Base-by-base conservation (phyloP, 768 basidiomycete genomes). In the Rhodosporidiobolus sp. region DNA sequence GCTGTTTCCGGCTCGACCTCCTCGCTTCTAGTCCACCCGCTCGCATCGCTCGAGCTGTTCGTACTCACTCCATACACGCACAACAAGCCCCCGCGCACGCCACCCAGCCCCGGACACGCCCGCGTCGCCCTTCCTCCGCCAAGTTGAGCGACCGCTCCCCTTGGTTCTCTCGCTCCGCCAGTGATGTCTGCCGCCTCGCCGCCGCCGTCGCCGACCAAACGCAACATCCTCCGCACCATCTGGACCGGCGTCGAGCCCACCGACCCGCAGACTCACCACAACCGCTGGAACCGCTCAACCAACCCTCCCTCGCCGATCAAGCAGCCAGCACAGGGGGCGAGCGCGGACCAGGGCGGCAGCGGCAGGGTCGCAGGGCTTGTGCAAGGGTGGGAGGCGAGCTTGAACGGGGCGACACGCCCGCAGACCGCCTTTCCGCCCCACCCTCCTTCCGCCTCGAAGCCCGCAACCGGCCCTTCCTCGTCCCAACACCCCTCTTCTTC, bases 151-250 rank as follows among this genome's bases (percentile, higher is more conserved):
- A 43, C 38, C 7, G 8, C 38, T 7, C 7, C 38, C 8, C 7
- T 43, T 14, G 38, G 8, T 43, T 43, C 38, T 7, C 14, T 14
- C 38, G 14, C 38, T 14, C 14, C 38, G 38, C 14, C 38, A 7
- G 14, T 7, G 8, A 43, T 43, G 38, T 43, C 38, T 43, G 30
- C 67, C 2, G 7, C 54, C 3, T 24, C 54, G 20, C 46, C 61
- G 3, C 67, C 67, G 3, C 54, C 67, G 0, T 69, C 67, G 19
- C 67, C 67, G 7, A 49, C 46, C 16, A 69, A 69, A 34, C 67
- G 67, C 32, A 59, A 59, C 45, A 69, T 69, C 53, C 55, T 69
- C 11, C 61, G 67, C 30, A 38, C 67, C 19, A 46, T 69, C 48
- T 54, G 63, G 12, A 69, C 67, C 1, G 67, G 67, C 34, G 54